A percentile compares a stretch with the other conserved stretches of the same genome.
Conservation (phyloP, 2,329 filamentous ascomycete genomes). For the Zymoseptoria tritici region DNA sequence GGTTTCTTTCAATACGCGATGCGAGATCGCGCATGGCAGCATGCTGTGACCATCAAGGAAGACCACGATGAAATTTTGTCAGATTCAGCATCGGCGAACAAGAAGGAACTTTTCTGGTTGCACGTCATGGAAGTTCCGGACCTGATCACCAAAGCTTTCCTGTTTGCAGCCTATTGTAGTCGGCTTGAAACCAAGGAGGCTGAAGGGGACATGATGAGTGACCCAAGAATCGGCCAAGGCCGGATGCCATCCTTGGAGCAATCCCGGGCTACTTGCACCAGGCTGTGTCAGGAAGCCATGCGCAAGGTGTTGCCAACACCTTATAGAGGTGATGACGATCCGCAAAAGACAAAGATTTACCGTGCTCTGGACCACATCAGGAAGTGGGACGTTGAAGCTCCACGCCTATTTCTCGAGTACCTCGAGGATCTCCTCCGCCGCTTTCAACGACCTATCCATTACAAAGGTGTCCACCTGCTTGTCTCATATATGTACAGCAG, state of each 20-base stretch:
- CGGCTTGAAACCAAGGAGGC: background rate
- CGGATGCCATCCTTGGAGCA: background rate
- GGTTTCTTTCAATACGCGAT: conserved; percentile 16
- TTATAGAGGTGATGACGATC: background rate
- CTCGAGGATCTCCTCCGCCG: background rate
- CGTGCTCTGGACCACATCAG: background rate
- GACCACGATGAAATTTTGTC: conserved; percentile 5
- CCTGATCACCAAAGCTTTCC: conserved; percentile 12
- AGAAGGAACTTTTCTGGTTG: conserved; percentile 19
- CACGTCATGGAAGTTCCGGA: conserved; percentile 14
- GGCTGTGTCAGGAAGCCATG: conserved; percentile 4
- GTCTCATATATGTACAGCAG: conserved; percentile 8
- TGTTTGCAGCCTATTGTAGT: background rate
- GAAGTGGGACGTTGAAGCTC: conserved; percentile 1
- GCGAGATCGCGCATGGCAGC: conserved; percentile 9
- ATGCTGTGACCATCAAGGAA: conserved; percentile 11
- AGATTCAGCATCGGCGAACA: conserved; percentile 1
- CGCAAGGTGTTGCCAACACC: background rate
- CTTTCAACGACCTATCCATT: background rate
- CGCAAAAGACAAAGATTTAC: background rate
- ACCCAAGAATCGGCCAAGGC: background rate
- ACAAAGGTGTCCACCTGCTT: background rate
- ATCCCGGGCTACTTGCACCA: background rate
- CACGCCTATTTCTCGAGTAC: background rate
- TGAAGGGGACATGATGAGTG: background rate